Conservation (phyloP, 805 yeast species). For the Ogataea parapolymorpha region DNA sequence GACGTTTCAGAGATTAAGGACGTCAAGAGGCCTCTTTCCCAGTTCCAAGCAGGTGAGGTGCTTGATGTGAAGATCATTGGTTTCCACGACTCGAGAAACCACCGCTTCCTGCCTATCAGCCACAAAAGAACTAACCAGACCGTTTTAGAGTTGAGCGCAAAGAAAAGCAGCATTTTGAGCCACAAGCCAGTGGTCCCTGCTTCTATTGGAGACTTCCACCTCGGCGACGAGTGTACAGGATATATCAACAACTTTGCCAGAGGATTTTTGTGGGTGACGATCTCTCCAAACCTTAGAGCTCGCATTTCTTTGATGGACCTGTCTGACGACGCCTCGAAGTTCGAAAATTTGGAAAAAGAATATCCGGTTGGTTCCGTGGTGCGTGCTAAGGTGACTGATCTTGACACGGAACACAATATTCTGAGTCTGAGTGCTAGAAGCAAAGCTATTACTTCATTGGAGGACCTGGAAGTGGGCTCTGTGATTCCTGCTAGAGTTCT, state of each 20-base stretch:
- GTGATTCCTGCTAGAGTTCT: conserved; percentile 60
- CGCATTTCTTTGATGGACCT: conserved; percentile 63
- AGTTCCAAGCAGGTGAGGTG: conserved; percentile 55
- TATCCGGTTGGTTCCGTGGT: conserved; percentile 75
- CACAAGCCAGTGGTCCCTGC: conserved; percentile 26
- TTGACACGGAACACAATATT: conserved; percentile 53
- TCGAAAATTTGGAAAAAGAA: conserved; percentile 48
- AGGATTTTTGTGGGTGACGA: conserved; percentile 63
- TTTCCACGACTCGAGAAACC: conserved; percentile 66
- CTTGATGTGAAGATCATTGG: conserved; percentile 71
- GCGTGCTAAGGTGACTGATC: conserved; percentile 49
- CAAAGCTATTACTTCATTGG: conserved; percentile 37
- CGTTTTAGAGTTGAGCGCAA: conserved; percentile 63
- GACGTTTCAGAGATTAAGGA: conserved; percentile 52
- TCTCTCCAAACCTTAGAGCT: conserved; percentile 68
- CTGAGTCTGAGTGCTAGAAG: conserved; percentile 48
- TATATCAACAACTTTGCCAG: conserved; percentile 63
- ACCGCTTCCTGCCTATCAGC: conserved; percentile 62
- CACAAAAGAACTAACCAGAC: conserved; percentile 53
- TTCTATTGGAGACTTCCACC: conserved; percentile 40
- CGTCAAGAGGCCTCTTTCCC: conserved; percentile 52
- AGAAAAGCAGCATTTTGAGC: conserved; percentile 37
- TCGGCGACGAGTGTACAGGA: conserved; percentile 52
- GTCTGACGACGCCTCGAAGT: conserved; percentile 47
- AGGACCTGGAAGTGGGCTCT: conserved; percentile 53